Evolutionary conservation across 2,329 filamentous ascomycete genomes (phyloP).

Genomic region (Leptographium wingfieldii): DNA sequence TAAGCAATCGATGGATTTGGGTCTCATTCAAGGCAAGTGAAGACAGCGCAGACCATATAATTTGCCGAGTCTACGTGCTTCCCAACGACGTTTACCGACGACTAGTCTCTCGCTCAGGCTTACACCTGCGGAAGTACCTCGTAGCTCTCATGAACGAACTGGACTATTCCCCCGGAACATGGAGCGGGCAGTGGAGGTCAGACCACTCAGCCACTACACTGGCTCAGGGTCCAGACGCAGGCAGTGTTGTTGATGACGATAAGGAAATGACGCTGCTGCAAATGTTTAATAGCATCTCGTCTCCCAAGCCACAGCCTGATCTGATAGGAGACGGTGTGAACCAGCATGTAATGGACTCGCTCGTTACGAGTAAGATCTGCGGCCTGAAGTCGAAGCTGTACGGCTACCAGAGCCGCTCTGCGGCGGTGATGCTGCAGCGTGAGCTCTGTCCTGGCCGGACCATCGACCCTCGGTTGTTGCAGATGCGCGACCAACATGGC

Average conservation of each 20-base stretch:
- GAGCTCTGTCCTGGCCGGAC: constrained; percentile 53
- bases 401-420: constrained; percentile 67
- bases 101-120: constrained; percentile 35
- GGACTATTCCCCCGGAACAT: constrained; percentile 42
- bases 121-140: constrained; percentile 31
- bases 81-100: constrained; percentile 51
- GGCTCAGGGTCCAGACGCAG: neutral
- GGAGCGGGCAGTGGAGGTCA: constrained; percentile 23
- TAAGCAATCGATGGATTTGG: constrained; percentile 28
- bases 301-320: constrained; percentile 45
- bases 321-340: constrained; percentile 36
- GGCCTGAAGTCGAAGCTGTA: constrained; percentile 57
- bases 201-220: neutral
- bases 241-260: neutral
- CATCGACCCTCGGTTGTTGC: constrained; percentile 61
- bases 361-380: constrained; percentile 39
- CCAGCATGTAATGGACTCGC: constrained; percentile 38
- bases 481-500: constrained; percentile 47
- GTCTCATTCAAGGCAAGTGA: constrained; percentile 24
- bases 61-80: constrained; percentile 47
- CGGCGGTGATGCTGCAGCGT: constrained; percentile 71
- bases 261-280: constrained; percentile 47
- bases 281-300: constrained; percentile 62
- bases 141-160: constrained; percentile 36
- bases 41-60: constrained; percentile 13